Evolutionary conservation across 2,329 filamentous ascomycete species (phyloP), one percentile per base, ranked within the genome.

Genomic region (Xylariomycetidae sp.): DNA sequence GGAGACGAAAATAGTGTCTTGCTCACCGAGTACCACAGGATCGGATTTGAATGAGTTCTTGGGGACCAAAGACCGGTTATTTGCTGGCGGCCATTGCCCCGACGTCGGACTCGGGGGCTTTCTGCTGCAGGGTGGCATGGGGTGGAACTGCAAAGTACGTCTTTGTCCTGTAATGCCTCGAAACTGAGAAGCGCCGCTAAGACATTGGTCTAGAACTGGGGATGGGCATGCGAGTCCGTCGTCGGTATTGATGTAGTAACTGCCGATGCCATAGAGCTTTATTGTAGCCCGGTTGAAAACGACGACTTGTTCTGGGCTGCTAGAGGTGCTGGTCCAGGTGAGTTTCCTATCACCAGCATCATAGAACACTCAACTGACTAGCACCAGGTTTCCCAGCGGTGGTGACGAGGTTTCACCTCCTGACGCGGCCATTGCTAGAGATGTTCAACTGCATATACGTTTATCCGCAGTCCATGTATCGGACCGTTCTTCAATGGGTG

Each of bases 51-150:
- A 70, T 40, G 44, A 34, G 4, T 56, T 56, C 31, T 48, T 72
- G n/a, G 44, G 30, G 1, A 31, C 38, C 1, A 47, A 59, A 27
- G 65, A 63, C 0, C 51, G 63, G 22, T 61, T 74, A 55, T 76
- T 76, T 42, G 58, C 61, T 0, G 69, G 68, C 1, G 72, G 72
- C 0, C 72, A 76, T 48, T 76, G 70, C 46, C 70, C 71, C 0
- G 69, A 74, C 48, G 72, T 76, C 13, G 72, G 68, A 7, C 44
- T 76, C n/a, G 71, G 71, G 0, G 72, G 72, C 0, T 75, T 74
- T 40, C 47, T 75, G 15, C 48, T 76, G 10, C 70, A 74, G 42
- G 72, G 72, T 0, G 72, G 72, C 2, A 74, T 75, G 68, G 72
- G 72, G 0, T 76, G 72, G 72, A 74, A 73, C 43, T 72, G 66